These are phyloP conservation scores for Plantago ovata DNA, from an alignment of 257 asterid species.

Conservation along the genomic window DNA sequence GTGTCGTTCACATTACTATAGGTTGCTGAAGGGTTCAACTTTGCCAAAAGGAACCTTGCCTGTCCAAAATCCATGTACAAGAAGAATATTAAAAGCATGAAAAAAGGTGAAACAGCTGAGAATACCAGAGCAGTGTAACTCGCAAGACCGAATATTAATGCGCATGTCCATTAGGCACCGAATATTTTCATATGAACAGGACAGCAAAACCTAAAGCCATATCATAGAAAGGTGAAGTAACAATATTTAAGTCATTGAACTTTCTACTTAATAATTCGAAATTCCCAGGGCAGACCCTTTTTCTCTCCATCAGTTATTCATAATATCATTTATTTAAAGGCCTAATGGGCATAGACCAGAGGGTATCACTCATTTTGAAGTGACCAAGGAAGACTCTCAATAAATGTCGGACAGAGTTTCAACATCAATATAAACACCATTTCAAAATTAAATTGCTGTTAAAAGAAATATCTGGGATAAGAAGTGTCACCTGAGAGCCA, in stretches of 20 bases:
- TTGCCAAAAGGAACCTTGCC: conserved; percentile 96
- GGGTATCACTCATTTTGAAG: no score
- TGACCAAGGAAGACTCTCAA: no score
- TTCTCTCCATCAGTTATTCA: no score
- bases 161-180: neutral
- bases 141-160: neutral
- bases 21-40: conserved; percentile 95
- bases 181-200: neutral
- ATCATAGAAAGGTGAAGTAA: no score
- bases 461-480: neutral
- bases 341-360: no score
- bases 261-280: no score
- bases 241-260: no score
- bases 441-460: conserved; percentile 7
- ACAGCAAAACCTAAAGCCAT: no score
- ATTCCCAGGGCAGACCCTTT: no score
- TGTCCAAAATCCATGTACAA: conserved; percentile 31
- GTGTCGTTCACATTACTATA: conserved; percentile 76
- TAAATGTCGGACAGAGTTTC: neutral
- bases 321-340: no score
- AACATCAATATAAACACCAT: neutral
- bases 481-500: conserved; percentile 81
- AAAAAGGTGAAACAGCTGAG: neutral
- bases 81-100: conserved; percentile 1
- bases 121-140: neutral